Evolutionary conservation across 257 asterid species (phyloP), one percentile per base, ranked within the genome.

Genomic region (Salvia splendens): DNA sequence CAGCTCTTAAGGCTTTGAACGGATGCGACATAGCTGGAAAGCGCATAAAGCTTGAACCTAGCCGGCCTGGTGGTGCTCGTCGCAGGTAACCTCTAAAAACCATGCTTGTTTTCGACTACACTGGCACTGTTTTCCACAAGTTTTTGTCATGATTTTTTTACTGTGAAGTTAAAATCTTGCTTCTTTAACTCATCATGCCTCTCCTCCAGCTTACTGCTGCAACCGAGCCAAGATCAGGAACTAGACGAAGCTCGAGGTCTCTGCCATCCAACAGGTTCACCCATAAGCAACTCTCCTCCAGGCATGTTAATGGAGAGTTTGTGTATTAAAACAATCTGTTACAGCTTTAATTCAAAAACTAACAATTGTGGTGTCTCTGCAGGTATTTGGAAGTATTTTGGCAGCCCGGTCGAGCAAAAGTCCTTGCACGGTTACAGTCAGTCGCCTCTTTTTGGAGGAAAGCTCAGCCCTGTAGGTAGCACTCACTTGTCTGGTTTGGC

Each of bases 1-100:
- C 93, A 59, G 98, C 98, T 69, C 91, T 92, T 42, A 87, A 86
- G 84, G 92, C 96, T 52, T 83, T 92, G 73, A 92, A 89, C 72
- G 79, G 96, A 73, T 74, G 96, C 53, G 97, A 92, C 79, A 92
- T 92, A 65, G 91, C 89, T 76, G 98, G 97, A 46, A 89, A 92
- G 79, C 91, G 95, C 60, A 89, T 92, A 75, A 92, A 87, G 82
- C 96, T 92, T 62, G 98, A 92, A 79, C 98, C 96, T 65, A 89
- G 97, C 83, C 81, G 98, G 47, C 98, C 98, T 12, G 98, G 97
- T 67, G 98, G 97, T 48, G 86, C 97, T 74, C 97, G 97, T 52
- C 89, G 95, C 71, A 86, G 88, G 97, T 91, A 82, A 54, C 72
- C 43, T 52, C 53, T 48, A 51, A 42, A n/a, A 47, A 3, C 30